Evolutionary conservation across 306 rosid species (phyloP).

Genomic region (Styphnolobium japonicum): DNA sequence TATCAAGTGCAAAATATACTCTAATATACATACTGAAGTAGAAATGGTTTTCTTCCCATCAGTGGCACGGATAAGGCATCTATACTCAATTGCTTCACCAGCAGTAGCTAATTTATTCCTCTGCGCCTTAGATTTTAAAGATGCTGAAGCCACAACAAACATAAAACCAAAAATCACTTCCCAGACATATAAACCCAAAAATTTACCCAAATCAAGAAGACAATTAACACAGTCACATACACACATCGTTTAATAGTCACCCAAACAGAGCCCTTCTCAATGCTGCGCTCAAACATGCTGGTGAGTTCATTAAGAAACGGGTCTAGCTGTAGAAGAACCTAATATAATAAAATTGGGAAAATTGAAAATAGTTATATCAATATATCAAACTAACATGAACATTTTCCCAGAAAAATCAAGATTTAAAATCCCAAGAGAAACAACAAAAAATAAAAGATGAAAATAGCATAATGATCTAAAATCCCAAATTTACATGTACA

Average conservation of each 20-base stretch:
- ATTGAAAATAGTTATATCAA: neutral
- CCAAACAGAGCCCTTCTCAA: conserved; percentile 88
- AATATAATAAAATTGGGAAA: conserved; percentile 14
- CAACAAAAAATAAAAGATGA: too few species aligned
- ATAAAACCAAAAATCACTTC: conserved; percentile 22
- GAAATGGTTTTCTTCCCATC: conserved; percentile 89
- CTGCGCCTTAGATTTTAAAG: conserved; percentile 73
- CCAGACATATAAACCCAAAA: conserved; percentile 8
- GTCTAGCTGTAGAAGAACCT: conserved; percentile 86
- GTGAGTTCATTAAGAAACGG: conserved; percentile 98
- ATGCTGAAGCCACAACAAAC: conserved; percentile 44
- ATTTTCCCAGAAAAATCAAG: too few species aligned
- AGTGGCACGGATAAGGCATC: conserved; percentile 94
- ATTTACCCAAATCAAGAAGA: neutral
- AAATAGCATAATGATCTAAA: too few species aligned
- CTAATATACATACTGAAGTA: conserved; percentile 67
- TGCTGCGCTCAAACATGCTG: conserved; percentile 83
- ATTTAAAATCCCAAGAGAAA: too few species aligned
- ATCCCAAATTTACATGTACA: too few species aligned
- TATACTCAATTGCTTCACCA: conserved; percentile 69
- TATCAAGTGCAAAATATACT: neutral
- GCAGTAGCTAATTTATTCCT: conserved; percentile 62
- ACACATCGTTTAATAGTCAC: conserved; percentile 94
- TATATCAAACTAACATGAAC: too few species aligned
- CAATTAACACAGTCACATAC: conserved; percentile 21